These are phyloP conservation scores for Ustilaginoidea virens DNA, from an alignment of 2,329 filamentous ascomycete genomes.

Conservation along the genomic window DNA sequence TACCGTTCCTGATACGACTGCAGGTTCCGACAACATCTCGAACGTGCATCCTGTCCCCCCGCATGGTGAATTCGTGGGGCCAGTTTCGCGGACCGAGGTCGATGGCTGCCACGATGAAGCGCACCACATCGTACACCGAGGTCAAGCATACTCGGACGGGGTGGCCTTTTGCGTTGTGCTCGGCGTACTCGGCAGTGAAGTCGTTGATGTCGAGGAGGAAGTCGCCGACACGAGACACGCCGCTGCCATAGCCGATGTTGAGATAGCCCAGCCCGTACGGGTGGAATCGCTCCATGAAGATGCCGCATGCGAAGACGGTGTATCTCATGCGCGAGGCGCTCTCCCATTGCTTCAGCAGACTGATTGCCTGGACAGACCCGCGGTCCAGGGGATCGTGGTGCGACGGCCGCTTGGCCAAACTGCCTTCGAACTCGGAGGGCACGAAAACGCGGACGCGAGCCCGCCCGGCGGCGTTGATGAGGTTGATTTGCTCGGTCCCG, in stretches of 20 bases:
- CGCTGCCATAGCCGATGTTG: conserved; percentile 41
- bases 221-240: conserved; percentile 40
- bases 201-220: conserved; percentile 49
- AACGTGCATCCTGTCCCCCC: conserved; percentile 48
- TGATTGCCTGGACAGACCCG: conserved; percentile 39
- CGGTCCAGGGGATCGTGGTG: conserved; percentile 44
- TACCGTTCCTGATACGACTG: conserved; percentile 33
- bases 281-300: conserved; percentile 63
- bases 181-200: conserved; percentile 44
- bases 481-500: conserved; percentile 48
- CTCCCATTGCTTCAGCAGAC: conserved; percentile 38
- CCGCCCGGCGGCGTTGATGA: conserved; percentile 55
- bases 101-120: conserved; percentile 55
- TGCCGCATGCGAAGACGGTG: conserved; percentile 57
- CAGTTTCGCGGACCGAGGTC: conserved; percentile 44
- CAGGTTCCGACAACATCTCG: conserved; percentile 39
- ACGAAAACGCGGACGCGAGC: conserved; percentile 54
- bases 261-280: conserved; percentile 47
- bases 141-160: conserved; percentile 49
- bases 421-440: conserved; percentile 62
- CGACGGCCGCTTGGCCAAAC: conserved; percentile 34
- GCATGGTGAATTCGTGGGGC: conserved; percentile 54
- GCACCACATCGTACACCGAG: conserved; percentile 52
- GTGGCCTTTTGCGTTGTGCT: conserved; percentile 32
- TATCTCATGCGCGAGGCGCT: conserved; percentile 41